phyloP scores from a whole-genome alignment of 306 rosid genomes.

The Glycyrrhiza uralensis region DNA sequence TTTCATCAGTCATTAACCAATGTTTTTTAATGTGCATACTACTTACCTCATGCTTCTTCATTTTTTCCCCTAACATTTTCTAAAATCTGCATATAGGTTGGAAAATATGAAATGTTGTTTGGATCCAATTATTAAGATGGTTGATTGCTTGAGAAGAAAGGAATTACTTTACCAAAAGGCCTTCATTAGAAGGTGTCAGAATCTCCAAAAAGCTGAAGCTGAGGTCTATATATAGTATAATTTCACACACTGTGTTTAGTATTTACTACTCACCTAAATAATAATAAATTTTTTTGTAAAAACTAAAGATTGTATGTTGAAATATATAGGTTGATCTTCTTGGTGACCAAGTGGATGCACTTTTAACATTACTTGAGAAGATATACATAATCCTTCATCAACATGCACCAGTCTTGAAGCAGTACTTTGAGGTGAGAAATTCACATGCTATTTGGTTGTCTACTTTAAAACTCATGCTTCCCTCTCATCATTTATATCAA shows the following conservation, averaged over 20 bases:
- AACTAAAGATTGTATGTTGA: neutral
- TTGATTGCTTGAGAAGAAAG: slow-evolving; percentile 42
- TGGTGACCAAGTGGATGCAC: slow-evolving; percentile 89
- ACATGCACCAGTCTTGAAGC: slow-evolving; percentile 61
- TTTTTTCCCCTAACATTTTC: neutral
- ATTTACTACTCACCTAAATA: neutral
- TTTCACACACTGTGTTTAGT: slow-evolving; percentile 2
- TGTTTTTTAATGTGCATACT: neutral
- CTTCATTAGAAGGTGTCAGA: slow-evolving; percentile 64
- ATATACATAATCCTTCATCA: slow-evolving; percentile 47
- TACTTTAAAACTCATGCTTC: neutral
- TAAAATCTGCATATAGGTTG: slow-evolving; percentile 42
- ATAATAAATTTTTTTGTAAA: no score
- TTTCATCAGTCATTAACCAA: neutral
- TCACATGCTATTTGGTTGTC: neutral
- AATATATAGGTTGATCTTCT: slow-evolving; percentile 76
- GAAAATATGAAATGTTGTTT: slow-evolving; percentile 48
- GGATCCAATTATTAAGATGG: slow-evolving; percentile 29
- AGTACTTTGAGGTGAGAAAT: slow-evolving; percentile 51
- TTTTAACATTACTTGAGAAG: slow-evolving; percentile 59
- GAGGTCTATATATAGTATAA: slow-evolving; percentile 48
- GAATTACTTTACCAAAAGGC: slow-evolving; percentile 55
- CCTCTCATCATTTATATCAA: neutral
- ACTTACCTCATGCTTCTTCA: neutral
- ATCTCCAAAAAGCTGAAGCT: slow-evolving; percentile 75